Conservation (phyloP, 805 yeast species). For the Pichia kluyveri region DNA sequence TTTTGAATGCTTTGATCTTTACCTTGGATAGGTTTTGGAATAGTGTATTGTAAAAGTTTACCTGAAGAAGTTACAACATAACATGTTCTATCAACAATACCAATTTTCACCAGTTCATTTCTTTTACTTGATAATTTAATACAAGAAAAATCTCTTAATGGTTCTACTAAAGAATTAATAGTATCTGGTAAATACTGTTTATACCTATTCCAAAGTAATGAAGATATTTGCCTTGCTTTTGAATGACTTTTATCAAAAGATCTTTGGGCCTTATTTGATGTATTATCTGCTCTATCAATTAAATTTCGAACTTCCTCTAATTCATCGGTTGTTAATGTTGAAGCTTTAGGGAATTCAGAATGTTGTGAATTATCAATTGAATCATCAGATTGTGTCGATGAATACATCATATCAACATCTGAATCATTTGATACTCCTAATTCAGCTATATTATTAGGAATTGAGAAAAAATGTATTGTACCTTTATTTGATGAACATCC, state of each 20-base stretch:
- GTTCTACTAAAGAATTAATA: conserved; percentile 77
- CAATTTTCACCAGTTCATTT: conserved; percentile 18
- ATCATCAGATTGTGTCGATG: not conserved
- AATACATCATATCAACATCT: not conserved
- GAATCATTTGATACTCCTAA: not conserved
- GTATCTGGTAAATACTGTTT: conserved; percentile 58
- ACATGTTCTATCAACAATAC: conserved; percentile 32
- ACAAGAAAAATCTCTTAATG: conserved; percentile 86
- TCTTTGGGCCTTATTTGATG: not conserved
- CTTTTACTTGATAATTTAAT: conserved; percentile 44
- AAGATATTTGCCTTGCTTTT: conserved; percentile 18
- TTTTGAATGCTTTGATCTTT: not conserved
- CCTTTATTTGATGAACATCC: conserved; percentile 86
- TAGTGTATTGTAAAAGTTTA: conserved; percentile 65
- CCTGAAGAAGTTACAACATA: conserved; percentile 80
- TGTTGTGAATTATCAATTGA: not conserved
- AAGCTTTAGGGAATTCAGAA: conserved; percentile 12
- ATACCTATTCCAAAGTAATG: conserved; percentile 20
- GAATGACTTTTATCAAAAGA: not conserved
- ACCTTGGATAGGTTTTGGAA: conserved; percentile 33
- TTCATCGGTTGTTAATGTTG: conserved; percentile 20
- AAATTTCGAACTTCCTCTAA: conserved; percentile 24
- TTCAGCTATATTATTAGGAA: conserved; percentile 6
- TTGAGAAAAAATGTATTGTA: conserved; percentile 77
- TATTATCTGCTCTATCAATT: conserved; percentile 6